phyloP scores from a whole-genome alignment of 139 green algal genomes.

The Chlamydomonas applanata region DNA sequence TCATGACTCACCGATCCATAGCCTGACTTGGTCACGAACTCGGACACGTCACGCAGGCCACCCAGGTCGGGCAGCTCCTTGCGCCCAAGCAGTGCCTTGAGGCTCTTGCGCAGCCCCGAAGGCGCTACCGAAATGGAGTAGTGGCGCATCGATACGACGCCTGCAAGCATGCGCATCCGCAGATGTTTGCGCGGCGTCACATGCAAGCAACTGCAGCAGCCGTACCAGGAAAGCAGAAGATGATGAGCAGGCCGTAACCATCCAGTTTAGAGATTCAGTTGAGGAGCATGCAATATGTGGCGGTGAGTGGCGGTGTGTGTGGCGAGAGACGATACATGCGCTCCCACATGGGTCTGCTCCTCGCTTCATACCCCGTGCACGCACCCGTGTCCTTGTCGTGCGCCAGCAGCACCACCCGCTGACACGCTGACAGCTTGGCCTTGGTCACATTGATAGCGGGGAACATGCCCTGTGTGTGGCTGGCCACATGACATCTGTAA shows the following conservation, averaged over 20 bases:
- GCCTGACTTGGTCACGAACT: slow-evolving; percentile 84
- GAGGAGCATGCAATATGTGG: not conserved
- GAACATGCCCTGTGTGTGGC: slow-evolving; percentile 86
- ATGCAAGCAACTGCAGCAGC: too few species aligned
- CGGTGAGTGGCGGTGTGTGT: not conserved
- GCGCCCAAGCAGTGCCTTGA: slow-evolving; percentile 76
- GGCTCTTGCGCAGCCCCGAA: slow-evolving; percentile 70
- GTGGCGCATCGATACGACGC: slow-evolving; percentile 81
- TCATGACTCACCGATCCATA: slow-evolving; percentile 81
- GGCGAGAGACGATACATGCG: slow-evolving; percentile 25
- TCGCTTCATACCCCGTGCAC: too few species aligned
- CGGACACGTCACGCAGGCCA: slow-evolving; percentile 75
- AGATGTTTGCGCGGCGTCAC: not conserved
- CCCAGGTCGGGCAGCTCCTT: slow-evolving; percentile 74
- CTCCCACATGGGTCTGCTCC: not conserved
- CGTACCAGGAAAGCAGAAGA: too few species aligned
- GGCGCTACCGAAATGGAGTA: slow-evolving; percentile 80
- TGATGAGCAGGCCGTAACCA: too few species aligned
- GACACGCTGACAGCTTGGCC: slow-evolving; percentile 68
- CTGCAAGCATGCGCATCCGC: slow-evolving; percentile 35
- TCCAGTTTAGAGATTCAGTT: too few species aligned
- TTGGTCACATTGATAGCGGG: slow-evolving; percentile 92
- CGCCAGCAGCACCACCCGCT: slow-evolving; percentile 43
- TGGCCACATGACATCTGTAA: too few species aligned
- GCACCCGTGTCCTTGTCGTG: slow-evolving; percentile 43